Percentiles rank a stretch among this genome's conserved stretches.
Conservation (phyloP, 495 filamentous ascomycete genomes). For the Gamarada debralockiae region DNA sequence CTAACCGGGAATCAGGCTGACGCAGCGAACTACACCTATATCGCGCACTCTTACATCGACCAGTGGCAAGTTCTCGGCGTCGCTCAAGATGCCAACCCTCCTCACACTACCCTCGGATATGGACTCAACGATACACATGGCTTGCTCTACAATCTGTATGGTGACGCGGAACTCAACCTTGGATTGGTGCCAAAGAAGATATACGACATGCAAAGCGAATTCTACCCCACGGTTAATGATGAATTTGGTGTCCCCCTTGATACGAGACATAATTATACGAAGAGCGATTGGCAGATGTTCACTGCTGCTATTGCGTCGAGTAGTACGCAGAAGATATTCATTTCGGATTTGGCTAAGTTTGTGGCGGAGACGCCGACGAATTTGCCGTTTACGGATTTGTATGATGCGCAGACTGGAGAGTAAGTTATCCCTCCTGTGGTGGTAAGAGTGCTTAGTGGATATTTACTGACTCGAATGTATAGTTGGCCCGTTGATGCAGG, state of each 20-base stretch:
- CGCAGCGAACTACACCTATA: slow-evolving; percentile 57
- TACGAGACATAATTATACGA: slow-evolving; percentile 79
- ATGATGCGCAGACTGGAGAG: slow-evolving; percentile 61
- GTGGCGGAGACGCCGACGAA: slow-evolving; percentile 70
- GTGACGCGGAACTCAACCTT: slow-evolving; percentile 72
- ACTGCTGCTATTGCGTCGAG: slow-evolving; percentile 64
- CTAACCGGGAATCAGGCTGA: slow-evolving; percentile 58
- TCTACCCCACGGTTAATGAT: slow-evolving; percentile 72
- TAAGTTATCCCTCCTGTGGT: slow-evolving; percentile 21
- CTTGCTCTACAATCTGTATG: slow-evolving; percentile 89
- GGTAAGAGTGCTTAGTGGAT: background rate
- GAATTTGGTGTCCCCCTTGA: slow-evolving; percentile 82
- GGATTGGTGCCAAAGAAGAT: slow-evolving; percentile 62
- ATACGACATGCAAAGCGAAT: slow-evolving; percentile 74
- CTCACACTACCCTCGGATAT: slow-evolving; percentile 71
- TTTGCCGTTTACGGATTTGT: slow-evolving; percentile 74
- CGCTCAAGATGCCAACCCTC: slow-evolving; percentile 56
- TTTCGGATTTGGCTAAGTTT: slow-evolving; percentile 69
- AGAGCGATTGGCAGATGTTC: slow-evolving; percentile 87
- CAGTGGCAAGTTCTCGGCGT: slow-evolving; percentile 76
- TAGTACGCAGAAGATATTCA: slow-evolving; percentile 58
- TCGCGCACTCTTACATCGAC: slow-evolving; percentile 66
- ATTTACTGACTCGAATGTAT: background rate
- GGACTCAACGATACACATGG: slow-evolving; percentile 45
- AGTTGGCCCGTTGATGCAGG: slow-evolving; percentile 1